Conservation (phyloP, 225 moss, liverwort and hornwort genomes). For the Pseudoscleropodium purum region DNA sequence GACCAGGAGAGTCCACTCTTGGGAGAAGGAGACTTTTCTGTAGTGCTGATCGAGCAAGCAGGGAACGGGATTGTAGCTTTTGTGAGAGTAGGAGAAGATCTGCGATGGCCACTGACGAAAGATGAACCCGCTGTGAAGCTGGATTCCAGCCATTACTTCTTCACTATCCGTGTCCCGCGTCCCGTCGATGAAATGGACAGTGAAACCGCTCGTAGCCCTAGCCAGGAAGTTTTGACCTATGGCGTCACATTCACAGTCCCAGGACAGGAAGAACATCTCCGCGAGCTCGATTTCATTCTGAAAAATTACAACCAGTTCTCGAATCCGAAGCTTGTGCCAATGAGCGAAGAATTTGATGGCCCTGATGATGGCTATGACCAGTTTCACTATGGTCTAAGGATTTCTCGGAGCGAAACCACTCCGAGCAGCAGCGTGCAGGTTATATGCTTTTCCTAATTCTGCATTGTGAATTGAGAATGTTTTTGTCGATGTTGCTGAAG, state of each 20-base stretch:
- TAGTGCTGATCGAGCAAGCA: constrained; percentile 61
- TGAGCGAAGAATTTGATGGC: not conserved
- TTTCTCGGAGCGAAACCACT: not conserved
- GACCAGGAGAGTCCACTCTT: constrained; percentile 65
- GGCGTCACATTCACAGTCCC: constrained; percentile 60
- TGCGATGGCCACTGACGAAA: constrained; percentile 80
- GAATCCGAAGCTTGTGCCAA: constrained; percentile 48
- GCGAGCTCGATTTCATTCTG: constrained; percentile 48
- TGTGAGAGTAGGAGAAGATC: constrained; percentile 58
- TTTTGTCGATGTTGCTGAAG: not conserved
- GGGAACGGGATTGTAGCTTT: constrained; percentile 59
- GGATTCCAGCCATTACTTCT: constrained; percentile 73
- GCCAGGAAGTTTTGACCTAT: constrained; percentile 44
- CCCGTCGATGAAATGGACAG: constrained; percentile 25
- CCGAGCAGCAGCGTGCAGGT: constrained; percentile 14
- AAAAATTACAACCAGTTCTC: constrained; percentile 59
- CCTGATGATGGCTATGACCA: not conserved
- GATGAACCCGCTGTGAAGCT: constrained; percentile 75
- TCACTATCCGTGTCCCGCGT: constrained; percentile 56
- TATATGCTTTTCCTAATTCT: not conserved
- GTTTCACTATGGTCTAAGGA: not conserved
- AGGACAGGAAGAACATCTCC: constrained; percentile 27
- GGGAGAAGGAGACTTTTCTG: constrained; percentile 60
- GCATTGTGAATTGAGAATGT: not conserved
- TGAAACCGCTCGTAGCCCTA: constrained; percentile 9